Conservation (phyloP, 2,329 filamentous ascomycete genomes). For the Chrysoporthe deuterocubensis region DNA sequence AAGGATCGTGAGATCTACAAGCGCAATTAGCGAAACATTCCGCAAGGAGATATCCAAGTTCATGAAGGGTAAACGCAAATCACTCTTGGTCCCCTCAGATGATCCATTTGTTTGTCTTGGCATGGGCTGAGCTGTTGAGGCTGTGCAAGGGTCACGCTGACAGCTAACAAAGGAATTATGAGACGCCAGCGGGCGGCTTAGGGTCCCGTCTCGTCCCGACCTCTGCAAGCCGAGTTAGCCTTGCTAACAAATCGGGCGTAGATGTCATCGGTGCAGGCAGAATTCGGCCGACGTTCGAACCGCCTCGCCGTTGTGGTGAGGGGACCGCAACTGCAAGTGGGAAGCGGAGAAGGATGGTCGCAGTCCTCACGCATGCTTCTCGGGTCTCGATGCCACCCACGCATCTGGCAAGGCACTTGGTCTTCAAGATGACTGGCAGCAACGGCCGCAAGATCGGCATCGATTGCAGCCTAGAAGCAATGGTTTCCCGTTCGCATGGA, state of each 20-base stretch:
- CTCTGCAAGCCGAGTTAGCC: neutral
- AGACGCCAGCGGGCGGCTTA: neutral
- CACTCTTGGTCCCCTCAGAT: neutral
- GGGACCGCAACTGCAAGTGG: neutral
- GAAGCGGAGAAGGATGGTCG: neutral
- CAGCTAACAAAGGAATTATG: neutral
- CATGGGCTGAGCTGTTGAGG: slow-evolving; percentile 19
- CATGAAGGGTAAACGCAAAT: neutral
- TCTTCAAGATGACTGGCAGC: neutral
- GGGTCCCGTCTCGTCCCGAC: neutral
- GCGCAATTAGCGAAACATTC: neutral
- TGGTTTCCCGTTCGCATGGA: neutral
- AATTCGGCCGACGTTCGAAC: slow-evolving; percentile 13
- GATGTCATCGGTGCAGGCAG: slow-evolving; percentile 14
- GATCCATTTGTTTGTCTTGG: slow-evolving; percentile 12
- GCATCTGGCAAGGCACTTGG: neutral
- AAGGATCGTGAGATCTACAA: neutral
- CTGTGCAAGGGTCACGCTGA: slow-evolving; percentile 26
- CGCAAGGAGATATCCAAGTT: neutral
- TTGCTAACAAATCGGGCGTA: slow-evolving; percentile 19
- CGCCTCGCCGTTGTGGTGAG: slow-evolving; percentile 2
- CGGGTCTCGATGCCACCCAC: neutral
- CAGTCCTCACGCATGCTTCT: no score
- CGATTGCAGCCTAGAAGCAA: neutral
- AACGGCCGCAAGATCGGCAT: neutral